Percentiles rank a stretch among this genome's conserved stretches.
Evolutionary conservation across 1,139 yeast genomes (phyloP).

Genomic region (Scheffersomyces parashehatae): DNA sequence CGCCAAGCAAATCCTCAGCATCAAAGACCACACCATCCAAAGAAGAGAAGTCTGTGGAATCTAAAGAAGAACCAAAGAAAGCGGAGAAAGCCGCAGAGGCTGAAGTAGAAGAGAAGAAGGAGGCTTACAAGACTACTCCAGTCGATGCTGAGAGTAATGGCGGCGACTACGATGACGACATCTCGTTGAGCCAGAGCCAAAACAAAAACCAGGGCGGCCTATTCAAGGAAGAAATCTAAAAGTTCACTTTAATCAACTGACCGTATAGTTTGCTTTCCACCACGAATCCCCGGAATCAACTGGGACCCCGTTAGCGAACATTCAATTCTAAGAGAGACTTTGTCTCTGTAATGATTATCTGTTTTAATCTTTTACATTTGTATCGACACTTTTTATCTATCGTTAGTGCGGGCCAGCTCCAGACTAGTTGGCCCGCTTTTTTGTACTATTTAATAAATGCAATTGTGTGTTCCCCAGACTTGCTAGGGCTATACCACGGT

Average conservation of each 20-base stretch:
- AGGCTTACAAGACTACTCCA: conserved; percentile 1
- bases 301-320: too few species aligned
- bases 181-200: conserved; percentile 25
- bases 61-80: background rate
- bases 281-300: too few species aligned
- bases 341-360: background rate
- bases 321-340: too few species aligned
- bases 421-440: background rate
- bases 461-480: too few species aligned
- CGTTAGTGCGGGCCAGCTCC: too few species aligned
- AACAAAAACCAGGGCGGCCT: conserved; percentile 35
- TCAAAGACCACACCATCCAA: background rate
- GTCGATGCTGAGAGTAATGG: conserved; percentile 9
- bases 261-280: too few species aligned
- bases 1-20: conserved; percentile 1
- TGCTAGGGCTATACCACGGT: too few species aligned
- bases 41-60: conserved; percentile 1
- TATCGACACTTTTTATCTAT: conserved; percentile 1
- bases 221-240: conserved; percentile 46
- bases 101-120: conserved; percentile 1
- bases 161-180: conserved; percentile 26
- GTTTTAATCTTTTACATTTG: background rate
- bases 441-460: conserved; percentile 1
- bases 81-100: background rate
- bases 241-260: background rate